Evolutionary conservation across 148 eudicot genomes (phyloP).

Genomic region (Diospyros lotus): DNA sequence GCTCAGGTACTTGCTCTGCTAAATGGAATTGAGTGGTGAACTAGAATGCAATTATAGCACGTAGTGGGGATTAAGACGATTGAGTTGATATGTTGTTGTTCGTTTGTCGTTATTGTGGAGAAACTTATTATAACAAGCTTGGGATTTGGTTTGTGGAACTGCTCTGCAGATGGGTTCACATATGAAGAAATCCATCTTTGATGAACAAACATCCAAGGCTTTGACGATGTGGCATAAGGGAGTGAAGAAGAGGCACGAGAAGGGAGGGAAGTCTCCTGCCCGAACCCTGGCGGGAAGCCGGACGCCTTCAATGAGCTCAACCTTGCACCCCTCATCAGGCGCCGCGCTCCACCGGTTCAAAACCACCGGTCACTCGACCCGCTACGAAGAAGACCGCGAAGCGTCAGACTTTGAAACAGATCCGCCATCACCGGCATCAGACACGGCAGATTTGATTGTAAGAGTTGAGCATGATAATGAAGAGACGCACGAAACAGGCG

Average conservation of each 20-base stretch:
- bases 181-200: conserved; percentile 81
- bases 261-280: conserved; percentile 31
- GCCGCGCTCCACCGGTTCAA: conserved; percentile 56
- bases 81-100: too few relatives aligned
- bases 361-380: conserved; percentile 52
- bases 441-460: conserved; percentile 27
- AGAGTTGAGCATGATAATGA: conserved; percentile 28
- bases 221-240: conserved; percentile 70
- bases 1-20: conserved; percentile 46
- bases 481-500: conserved; percentile 23
- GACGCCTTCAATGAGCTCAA: conserved; percentile 28
- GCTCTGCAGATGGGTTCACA: conserved; percentile 76
- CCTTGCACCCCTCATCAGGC: conserved; percentile 27
- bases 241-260: conserved; percentile 55
- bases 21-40: too few relatives aligned
- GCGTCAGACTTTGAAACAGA: conserved; percentile 27
- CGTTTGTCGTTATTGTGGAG: too few relatives aligned
- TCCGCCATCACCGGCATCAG: conserved; percentile 16
- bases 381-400: conserved; percentile 20
- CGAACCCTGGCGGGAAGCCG: conserved; percentile 26
- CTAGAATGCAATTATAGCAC: too few relatives aligned
- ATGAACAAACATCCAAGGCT: conserved; percentile 84
- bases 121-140: too few relatives aligned
- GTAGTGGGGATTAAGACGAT: too few relatives aligned
- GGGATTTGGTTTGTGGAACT: too few relatives aligned